Conservation (phyloP, 768 basidiomycete genomes). For the Hypholoma sublateritium region DNA sequence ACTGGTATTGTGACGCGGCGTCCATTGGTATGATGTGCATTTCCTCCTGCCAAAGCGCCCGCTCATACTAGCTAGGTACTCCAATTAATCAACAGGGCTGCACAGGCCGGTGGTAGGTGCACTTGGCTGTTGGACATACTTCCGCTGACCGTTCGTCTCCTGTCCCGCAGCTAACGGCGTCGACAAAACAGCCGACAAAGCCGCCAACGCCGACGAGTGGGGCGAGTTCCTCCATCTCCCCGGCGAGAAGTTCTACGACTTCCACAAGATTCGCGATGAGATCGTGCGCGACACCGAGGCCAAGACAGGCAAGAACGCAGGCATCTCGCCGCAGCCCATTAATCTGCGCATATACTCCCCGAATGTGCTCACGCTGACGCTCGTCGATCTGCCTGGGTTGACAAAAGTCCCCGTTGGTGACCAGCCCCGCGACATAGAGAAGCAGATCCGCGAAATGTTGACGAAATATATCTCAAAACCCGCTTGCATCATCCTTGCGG, state of each 20-base stretch:
- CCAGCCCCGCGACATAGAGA: slow-evolving; percentile 96
- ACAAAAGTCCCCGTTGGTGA: slow-evolving; percentile 96
- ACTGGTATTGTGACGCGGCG: slow-evolving; percentile 98
- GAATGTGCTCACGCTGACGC: slow-evolving; percentile 93
- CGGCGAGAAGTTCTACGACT: slow-evolving; percentile 97
- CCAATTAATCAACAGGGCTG: slow-evolving; percentile 89
- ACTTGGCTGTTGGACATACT: background rate
- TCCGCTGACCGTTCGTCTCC: slow-evolving; percentile 13
- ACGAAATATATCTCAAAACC: slow-evolving; percentile 94
- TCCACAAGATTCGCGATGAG: slow-evolving; percentile 94
- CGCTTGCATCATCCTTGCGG: slow-evolving; percentile 94
- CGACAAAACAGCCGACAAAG: slow-evolving; percentile 59
- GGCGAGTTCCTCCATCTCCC: slow-evolving; percentile 98
- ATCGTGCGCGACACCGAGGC: slow-evolving; percentile 97
- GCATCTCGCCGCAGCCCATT: slow-evolving; percentile 96
- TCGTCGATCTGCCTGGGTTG: slow-evolving; percentile 96
- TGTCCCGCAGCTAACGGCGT: slow-evolving; percentile 42
- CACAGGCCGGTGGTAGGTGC: slow-evolving; percentile 34
- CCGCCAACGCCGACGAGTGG: slow-evolving; percentile 94
- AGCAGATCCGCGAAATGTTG: slow-evolving; percentile 96
- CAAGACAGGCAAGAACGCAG: slow-evolving; percentile 98
- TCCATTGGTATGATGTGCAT: slow-evolving; percentile 67
- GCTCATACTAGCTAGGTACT: slow-evolving; percentile 55
- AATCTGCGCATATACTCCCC: slow-evolving; percentile 97
- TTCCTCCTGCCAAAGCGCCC: background rate